phyloP scores from a whole-genome alignment of 148 eudicot species.

The Hydrangea macrophylla region DNA sequence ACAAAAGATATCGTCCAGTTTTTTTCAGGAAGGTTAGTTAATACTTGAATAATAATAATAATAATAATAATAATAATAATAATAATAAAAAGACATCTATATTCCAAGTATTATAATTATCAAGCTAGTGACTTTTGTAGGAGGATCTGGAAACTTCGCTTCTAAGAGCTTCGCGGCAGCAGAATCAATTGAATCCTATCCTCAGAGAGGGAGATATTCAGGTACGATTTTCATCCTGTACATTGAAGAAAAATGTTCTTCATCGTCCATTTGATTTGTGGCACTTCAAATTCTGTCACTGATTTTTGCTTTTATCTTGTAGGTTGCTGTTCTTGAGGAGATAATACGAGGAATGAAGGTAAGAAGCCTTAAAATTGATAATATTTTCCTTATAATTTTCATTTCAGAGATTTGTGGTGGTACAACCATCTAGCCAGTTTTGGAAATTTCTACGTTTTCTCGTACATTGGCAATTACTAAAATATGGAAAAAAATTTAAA shows the following conservation, averaged over 20 bases:
- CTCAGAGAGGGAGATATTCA: constrained; percentile 66
- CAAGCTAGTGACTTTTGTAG: constrained; percentile 30
- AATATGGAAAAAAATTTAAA: no score
- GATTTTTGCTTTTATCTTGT: constrained; percentile 11
- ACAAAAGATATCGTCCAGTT: constrained; percentile 63
- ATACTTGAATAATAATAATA: background rate
- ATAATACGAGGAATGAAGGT: constrained; percentile 93
- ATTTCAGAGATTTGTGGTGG: background rate
- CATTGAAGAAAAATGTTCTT: background rate
- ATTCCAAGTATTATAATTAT: background rate
- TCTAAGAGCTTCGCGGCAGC: constrained; percentile 59
- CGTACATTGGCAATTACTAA: background rate
- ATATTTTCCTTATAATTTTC: background rate
- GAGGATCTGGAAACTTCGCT: constrained; percentile 87
- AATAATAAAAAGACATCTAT: background rate
- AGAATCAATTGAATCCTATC: constrained; percentile 52
- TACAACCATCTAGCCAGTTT: background rate
- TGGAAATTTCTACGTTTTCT: background rate
- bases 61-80: no score
- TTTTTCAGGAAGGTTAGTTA: constrained; percentile 80
- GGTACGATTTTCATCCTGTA: constrained; percentile 33
- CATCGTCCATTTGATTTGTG: background rate
- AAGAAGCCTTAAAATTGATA: constrained; percentile 9
- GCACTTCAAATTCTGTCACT: background rate
- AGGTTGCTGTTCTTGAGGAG: constrained; percentile 92